Conservation (phyloP, 495 filamentous ascomycete species). For the Aspergillus wentii region DNA sequence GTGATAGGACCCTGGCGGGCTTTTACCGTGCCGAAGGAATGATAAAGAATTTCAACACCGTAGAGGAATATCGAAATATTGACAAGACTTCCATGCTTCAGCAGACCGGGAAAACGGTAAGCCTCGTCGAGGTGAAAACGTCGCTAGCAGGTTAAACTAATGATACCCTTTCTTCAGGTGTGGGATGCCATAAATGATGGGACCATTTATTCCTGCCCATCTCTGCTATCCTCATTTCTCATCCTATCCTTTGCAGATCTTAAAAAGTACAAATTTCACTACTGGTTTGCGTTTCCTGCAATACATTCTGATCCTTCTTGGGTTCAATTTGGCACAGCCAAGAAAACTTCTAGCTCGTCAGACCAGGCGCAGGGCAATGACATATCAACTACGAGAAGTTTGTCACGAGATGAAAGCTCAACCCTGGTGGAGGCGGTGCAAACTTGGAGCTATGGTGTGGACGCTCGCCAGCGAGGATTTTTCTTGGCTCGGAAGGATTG, state of each 20-base stretch:
- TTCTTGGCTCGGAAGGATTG: conserved; percentile 79
- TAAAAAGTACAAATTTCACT: conserved; percentile 91
- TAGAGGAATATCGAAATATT: conserved; percentile 80
- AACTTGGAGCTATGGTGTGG: conserved; percentile 77
- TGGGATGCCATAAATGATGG: conserved; percentile 97
- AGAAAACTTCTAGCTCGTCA: conserved; percentile 1
- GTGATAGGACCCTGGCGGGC: conserved; percentile 60
- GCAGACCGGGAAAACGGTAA: conserved; percentile 69
- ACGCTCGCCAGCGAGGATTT: conserved; percentile 83
- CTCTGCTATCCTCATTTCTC: conserved; percentile 79
- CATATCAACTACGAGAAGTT: conserved; percentile 32
- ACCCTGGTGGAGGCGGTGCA: conserved; percentile 72
- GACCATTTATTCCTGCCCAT: conserved; percentile 90
- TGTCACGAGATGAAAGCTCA: conserved; percentile 64
- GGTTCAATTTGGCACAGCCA: conserved; percentile 38
- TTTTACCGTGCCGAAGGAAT: conserved; percentile 83
- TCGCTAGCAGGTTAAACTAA: too few species aligned
- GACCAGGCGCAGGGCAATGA: conserved; percentile 7
- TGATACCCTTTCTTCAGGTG: conserved; percentile 48
- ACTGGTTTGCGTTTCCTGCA: conserved; percentile 93
- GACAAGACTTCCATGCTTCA: conserved; percentile 70
- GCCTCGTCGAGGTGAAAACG: too few species aligned
- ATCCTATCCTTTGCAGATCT: conserved; percentile 93
- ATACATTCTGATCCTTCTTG: conserved; percentile 83
- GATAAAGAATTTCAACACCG: conserved; percentile 93